Evolutionary conservation across 2,329 filamentous ascomycete species (phyloP).

Genomic region (Claviceps sp.): DNA sequence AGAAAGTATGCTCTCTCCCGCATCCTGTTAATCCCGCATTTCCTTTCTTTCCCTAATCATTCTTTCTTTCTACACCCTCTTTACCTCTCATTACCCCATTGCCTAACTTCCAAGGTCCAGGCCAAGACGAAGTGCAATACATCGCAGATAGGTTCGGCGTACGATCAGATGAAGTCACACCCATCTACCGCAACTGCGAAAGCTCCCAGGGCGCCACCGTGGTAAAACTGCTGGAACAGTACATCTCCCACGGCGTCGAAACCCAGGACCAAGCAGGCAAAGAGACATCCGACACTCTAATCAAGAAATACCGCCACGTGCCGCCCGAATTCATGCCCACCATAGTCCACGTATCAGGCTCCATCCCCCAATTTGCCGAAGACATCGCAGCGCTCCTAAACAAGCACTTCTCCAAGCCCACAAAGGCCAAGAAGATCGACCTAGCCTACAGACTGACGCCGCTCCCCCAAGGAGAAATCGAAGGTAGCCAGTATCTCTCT

Average conservation of each 20-base stretch:
- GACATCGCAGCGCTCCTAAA: slow-evolving; percentile 29
- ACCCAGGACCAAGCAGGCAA: slow-evolving; percentile 18
- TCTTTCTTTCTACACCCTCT: no score
- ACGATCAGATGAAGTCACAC: slow-evolving; percentile 25
- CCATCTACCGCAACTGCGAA: slow-evolving; percentile 25
- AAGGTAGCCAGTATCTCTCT: slow-evolving; percentile 1
- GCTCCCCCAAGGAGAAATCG: slow-evolving; percentile 11
- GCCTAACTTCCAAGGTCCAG: slow-evolving; percentile 8
- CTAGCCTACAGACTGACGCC: slow-evolving; percentile 27
- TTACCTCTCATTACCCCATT: not conserved
- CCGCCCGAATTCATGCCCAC: slow-evolving; percentile 29
- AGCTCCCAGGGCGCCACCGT: slow-evolving; percentile 27
- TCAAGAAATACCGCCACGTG: slow-evolving; percentile 26
- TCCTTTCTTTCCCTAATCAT: not conserved
- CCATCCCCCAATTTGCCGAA: slow-evolving; percentile 20
- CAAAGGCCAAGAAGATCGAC: slow-evolving; percentile 22
- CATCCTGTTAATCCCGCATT: not conserved
- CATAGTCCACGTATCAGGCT: slow-evolving; percentile 26
- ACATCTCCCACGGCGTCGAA: slow-evolving; percentile 24
- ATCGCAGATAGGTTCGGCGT: slow-evolving; percentile 30
- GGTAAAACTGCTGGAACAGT: slow-evolving; percentile 29
- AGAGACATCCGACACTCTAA: slow-evolving; percentile 20
- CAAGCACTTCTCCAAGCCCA: slow-evolving; percentile 27
- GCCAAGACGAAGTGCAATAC: slow-evolving; percentile 27
- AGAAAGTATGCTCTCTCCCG: not conserved